A percentile compares a stretch with the other conserved stretches of the same genome.
phyloP scores from a whole-genome alignment of 78 protist genomes.

The Dictyostelium capitatum region DNA sequence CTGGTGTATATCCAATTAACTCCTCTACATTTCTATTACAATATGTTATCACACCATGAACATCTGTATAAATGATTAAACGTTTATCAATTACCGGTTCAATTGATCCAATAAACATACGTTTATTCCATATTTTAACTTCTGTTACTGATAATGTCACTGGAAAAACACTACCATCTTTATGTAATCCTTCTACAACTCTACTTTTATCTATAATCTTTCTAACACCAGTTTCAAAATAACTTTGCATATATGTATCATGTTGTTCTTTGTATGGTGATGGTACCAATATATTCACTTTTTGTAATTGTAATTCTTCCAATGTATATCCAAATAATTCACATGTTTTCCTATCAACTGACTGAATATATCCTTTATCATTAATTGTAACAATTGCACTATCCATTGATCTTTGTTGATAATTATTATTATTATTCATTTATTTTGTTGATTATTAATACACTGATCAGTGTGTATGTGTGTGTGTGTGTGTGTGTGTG shows the following conservation, averaged over 20 bases:
- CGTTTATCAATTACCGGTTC: slow-evolving; percentile 43
- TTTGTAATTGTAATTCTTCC: slow-evolving; percentile 44
- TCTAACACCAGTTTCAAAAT: slow-evolving; percentile 40
- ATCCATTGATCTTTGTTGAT: slow-evolving; percentile 51
- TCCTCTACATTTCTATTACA: slow-evolving; percentile 63
- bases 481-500: no score
- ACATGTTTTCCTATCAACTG: slow-evolving; percentile 64
- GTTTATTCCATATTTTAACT: slow-evolving; percentile 34
- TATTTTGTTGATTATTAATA: no score
- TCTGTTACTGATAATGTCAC: slow-evolving; percentile 43
- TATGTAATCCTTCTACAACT: slow-evolving; percentile 51
- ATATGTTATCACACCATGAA: slow-evolving; percentile 50
- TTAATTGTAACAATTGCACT: slow-evolving; percentile 68
- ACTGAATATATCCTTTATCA: slow-evolving; percentile 51
- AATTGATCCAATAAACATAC: slow-evolving; percentile 66
- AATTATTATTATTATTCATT: slow-evolving; percentile 16
- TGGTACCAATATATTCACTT: slow-evolving; percentile 53
- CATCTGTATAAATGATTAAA: slow-evolving; percentile 33
- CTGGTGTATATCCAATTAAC: slow-evolving; percentile 52
- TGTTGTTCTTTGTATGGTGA: slow-evolving; percentile 63
- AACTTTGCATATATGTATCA: slow-evolving; percentile 46
- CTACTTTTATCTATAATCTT: slow-evolving; percentile 59
- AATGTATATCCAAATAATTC: slow-evolving; percentile 71
- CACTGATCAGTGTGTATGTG: no score
- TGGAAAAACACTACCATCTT: slow-evolving; percentile 68